Conservation (phyloP, 2,329 filamentous ascomycete species). For the Gaeumannomyces sp. region DNA sequence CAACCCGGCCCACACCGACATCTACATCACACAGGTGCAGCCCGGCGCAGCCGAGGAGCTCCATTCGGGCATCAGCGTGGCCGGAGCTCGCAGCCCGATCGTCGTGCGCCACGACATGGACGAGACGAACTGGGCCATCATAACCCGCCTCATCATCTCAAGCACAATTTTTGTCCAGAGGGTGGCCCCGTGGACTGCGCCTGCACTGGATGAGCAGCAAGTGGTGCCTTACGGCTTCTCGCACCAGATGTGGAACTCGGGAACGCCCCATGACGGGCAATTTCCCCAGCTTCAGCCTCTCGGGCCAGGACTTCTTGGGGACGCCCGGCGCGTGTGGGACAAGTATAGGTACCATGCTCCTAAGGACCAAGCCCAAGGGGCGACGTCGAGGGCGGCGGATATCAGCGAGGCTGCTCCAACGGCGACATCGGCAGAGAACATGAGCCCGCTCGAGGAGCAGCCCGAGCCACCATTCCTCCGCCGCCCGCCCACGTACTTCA, state of each 20-base stretch:
- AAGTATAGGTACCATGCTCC: neutral
- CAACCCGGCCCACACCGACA: neutral
- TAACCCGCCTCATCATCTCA: neutral
- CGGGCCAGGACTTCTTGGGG: neutral
- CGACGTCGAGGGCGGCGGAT: no score
- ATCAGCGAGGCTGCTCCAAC: neutral
- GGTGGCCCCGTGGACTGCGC: no score
- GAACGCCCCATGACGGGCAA: neutral
- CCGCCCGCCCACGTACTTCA: neutral
- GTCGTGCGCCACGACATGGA: neutral
- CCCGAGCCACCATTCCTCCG: constrained; percentile 12
- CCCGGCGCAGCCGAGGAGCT: neutral
- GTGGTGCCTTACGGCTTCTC: neutral
- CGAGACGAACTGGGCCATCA: neutral
- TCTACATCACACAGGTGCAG: neutral
- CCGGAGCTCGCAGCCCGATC: neutral
- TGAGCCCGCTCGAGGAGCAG: constrained; percentile 4
- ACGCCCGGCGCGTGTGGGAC: no score
- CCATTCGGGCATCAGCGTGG: neutral
- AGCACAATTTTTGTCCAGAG: neutral
- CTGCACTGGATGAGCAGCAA: neutral
- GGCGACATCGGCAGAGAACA: neutral
- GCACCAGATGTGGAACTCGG: neutral
- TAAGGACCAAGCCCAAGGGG: no score
- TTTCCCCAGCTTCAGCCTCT: neutral